These are phyloP conservation scores for Penicillium sp. DNA, from an alignment of 2,329 filamentous ascomycete species.

Conservation along the genomic window DNA sequence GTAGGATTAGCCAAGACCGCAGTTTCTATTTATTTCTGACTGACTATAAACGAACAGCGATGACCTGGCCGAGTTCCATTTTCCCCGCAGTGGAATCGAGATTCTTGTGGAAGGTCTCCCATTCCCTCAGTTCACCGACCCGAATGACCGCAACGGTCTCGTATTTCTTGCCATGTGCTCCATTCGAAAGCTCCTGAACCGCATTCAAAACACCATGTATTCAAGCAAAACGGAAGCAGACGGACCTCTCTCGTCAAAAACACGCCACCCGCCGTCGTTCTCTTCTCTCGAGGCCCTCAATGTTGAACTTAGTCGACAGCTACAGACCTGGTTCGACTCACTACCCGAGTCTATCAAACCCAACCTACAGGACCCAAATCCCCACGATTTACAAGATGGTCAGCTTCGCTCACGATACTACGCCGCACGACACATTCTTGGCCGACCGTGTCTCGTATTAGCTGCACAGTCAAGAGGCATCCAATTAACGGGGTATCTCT, in stretches of 20 bases:
- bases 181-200: constrained; percentile 16
- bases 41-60: constrained; percentile 4
- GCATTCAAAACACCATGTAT: constrained; percentile 15
- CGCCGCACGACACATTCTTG: constrained; percentile 17
- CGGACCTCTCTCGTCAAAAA: neutral
- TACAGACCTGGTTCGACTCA: constrained; percentile 13
- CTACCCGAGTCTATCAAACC: constrained; percentile 15
- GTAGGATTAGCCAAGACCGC: neutral
- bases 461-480: constrained; percentile 7
- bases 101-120: constrained; percentile 12
- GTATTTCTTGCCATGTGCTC: constrained; percentile 20
- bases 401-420: constrained; percentile 16
- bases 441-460: constrained; percentile 14
- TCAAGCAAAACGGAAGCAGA: constrained; percentile 2
- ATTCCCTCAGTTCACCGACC: constrained; percentile 14
- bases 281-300: constrained; percentile 13
- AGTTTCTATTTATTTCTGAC: no score
- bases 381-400: constrained; percentile 9
- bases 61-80: constrained; percentile 18
- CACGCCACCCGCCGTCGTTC: constrained; percentile 6
- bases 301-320: constrained; percentile 14
- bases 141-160: constrained; percentile 6
- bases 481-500: constrained; percentile 9
- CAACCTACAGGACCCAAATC: constrained; percentile 7
- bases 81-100: constrained; percentile 16